Conservation (phyloP, 768 basidiomycete species). For the Heimioporus sp. region DNA sequence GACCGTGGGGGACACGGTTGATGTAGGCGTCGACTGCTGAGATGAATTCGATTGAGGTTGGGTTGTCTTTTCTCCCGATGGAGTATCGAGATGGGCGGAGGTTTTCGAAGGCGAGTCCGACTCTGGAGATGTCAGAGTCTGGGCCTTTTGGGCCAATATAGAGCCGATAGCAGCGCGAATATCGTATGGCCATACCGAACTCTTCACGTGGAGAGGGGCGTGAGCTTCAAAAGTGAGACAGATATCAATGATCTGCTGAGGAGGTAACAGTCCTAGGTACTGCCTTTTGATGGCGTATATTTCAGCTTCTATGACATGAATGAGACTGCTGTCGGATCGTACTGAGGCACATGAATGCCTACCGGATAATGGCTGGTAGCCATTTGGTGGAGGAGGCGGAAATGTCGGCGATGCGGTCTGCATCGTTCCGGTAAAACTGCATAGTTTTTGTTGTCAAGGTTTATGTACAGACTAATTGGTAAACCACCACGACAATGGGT, state of each 20-base stretch:
- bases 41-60: conserved; percentile 17
- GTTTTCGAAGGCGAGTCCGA: conserved; percentile 12
- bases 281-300: conserved; percentile 63
- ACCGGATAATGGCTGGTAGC: conserved; percentile 36
- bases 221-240: conserved; percentile 71
- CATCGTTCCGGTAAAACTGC: conserved; percentile 64
- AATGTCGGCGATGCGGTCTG: conserved; percentile 44
- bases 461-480: conserved; percentile 28
- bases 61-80: conserved; percentile 12
- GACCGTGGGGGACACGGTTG: conserved; percentile 25
- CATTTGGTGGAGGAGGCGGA: conserved; percentile 36
- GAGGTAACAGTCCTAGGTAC: conserved; percentile 66
- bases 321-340: conserved; percentile 14
- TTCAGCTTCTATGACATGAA: conserved; percentile 35
- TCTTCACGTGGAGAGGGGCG: conserved; percentile 61
- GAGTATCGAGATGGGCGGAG: conserved; percentile 8
- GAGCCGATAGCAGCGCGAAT: conserved; percentile 61
- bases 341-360: conserved; percentile 24
- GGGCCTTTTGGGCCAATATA: conserved; percentile 35
- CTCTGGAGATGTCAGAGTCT: conserved; percentile 13
- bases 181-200: conserved; percentile 71
- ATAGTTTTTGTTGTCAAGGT: conserved; percentile 73
- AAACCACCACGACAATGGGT: too few relatives aligned
- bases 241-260: conserved; percentile 75
- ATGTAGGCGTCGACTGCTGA: conserved; percentile 18